phyloP scores from a whole-genome alignment of 2,329 filamentous ascomycete genomes.

The Capronia americana region DNA sequence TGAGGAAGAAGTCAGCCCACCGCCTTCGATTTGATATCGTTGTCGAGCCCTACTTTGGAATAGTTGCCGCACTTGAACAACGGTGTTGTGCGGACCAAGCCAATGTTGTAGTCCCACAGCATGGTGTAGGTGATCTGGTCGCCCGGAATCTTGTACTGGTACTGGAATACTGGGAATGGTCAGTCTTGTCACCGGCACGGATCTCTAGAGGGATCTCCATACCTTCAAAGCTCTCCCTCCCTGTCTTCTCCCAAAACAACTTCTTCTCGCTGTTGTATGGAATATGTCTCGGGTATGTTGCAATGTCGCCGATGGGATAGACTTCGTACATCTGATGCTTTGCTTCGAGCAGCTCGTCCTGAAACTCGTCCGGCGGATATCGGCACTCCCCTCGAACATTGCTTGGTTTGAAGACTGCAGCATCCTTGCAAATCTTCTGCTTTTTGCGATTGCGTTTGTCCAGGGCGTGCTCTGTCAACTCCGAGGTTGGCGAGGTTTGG shows the following conservation, averaged over 20 bases:
- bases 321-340: conserved; percentile 71
- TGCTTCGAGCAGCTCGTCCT: conserved; percentile 62
- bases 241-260: conserved; percentile 83
- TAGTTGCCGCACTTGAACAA: conserved; percentile 92
- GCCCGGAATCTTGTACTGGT: conserved; percentile 75
- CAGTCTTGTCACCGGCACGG: conserved; percentile 26
- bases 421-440: conserved; percentile 70
- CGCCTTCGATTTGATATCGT: conserved; percentile 1
- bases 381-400: conserved; percentile 71
- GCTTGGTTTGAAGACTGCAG: conserved; percentile 66
- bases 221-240: conserved; percentile 89
- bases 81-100: conserved; percentile 89
- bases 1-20: conserved; percentile 47
- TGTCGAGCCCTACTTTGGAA: conserved; percentile 70
- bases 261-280: conserved; percentile 97
- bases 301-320: conserved; percentile 66
- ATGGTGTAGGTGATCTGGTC: conserved; percentile 73
- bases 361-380: conserved; percentile 74
- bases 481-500: conserved; percentile 20
- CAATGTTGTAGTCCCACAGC: conserved; percentile 97
- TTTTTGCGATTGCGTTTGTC: conserved; percentile 43
- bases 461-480: conserved; percentile 8
- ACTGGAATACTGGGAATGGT: conserved; percentile 73
- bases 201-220: conserved; percentile 42
- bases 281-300: conserved; percentile 73